A percentile compares a stretch with the other conserved stretches of the same genome.
phyloP scores from a whole-genome alignment of 345 rosid genomes.

The Cardamine occulta region DNA sequence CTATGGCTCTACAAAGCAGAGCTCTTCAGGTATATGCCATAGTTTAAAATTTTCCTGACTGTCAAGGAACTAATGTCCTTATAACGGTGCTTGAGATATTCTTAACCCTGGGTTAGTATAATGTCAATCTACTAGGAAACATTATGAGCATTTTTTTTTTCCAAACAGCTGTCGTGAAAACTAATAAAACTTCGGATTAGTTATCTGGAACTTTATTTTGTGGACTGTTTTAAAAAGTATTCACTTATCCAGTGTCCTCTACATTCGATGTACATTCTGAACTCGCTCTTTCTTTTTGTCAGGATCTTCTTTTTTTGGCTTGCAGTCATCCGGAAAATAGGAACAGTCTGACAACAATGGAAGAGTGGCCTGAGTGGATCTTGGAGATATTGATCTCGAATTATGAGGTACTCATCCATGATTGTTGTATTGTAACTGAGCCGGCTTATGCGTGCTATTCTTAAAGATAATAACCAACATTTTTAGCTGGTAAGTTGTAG shows the following conservation, averaged over 20 bases:
- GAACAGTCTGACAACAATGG: constrained; percentile 86
- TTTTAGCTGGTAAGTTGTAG: constrained; percentile 27
- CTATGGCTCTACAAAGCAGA: constrained; percentile 77
- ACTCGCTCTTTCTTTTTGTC: constrained; percentile 63
- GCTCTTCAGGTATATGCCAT: constrained; percentile 81
- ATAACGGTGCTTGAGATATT: constrained; percentile 31
- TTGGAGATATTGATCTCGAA: constrained; percentile 88
- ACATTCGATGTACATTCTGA: constrained; percentile 50
- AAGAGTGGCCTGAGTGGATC: constrained; percentile 99
- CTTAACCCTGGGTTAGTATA: constrained; percentile 12
- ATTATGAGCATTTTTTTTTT: constrained; percentile 16
- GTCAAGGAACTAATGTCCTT: constrained; percentile 12
- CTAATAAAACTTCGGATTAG: constrained; percentile 7
- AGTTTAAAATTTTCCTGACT: constrained; percentile 22
- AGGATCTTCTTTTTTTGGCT: constrained; percentile 99
- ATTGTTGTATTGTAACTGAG: constrained; percentile 19
- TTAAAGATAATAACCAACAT: constrained; percentile 5
- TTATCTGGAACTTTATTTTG: constrained; percentile 25
- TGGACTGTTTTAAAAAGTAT: constrained; percentile 18
- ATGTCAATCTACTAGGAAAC: constrained; percentile 12
- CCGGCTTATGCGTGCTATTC: constrained; percentile 14
- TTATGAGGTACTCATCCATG: constrained; percentile 68
- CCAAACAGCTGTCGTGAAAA: constrained; percentile 26
- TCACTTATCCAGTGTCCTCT: constrained; percentile 32
- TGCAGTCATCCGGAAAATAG: constrained; percentile 99